Percentiles rank a stretch among this genome's conserved stretches.
These are phyloP conservation scores for Backusella westeae DNA, from an alignment of 192 early-diverging fungal genomes.

Conservation along the genomic window DNA sequence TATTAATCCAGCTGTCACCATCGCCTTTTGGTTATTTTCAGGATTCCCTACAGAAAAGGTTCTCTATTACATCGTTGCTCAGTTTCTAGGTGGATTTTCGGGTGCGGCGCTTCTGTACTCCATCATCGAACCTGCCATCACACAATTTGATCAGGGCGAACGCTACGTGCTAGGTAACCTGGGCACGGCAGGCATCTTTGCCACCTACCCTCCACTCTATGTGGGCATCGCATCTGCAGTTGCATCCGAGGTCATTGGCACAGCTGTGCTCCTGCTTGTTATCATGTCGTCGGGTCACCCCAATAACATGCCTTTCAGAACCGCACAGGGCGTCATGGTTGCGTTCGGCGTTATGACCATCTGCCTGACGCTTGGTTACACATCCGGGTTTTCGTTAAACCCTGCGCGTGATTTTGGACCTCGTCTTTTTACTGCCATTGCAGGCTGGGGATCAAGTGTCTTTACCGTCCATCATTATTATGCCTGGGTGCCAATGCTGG, in stretches of 20 bases:
- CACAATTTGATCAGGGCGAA: conserved; percentile 48
- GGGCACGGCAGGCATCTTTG: conserved; percentile 64
- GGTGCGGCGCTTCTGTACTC: conserved; percentile 69
- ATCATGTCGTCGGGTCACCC: conserved; percentile 55
- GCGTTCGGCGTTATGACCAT: conserved; percentile 12
- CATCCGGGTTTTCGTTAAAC: conserved; percentile 51
- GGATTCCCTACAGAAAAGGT: conserved; percentile 72
- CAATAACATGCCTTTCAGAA: conserved; percentile 24
- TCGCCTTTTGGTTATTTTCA: conserved; percentile 62
- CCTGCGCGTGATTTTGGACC: conserved; percentile 82
- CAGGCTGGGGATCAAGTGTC: conserved; percentile 63
- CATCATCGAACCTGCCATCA: conserved; percentile 59
- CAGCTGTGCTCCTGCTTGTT: conserved; percentile 61
- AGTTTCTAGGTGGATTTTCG: conserved; percentile 68
- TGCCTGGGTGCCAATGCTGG: conserved; percentile 68
- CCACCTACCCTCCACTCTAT: conserved; percentile 55
- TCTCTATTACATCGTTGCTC: conserved; percentile 59
- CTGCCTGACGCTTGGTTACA: conserved; percentile 16
- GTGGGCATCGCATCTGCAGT: conserved; percentile 56
- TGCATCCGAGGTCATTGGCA: conserved; percentile 66
- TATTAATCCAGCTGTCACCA: conserved; percentile 76
- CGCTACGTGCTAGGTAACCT: conserved; percentile 35
- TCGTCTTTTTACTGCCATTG: conserved; percentile 65
- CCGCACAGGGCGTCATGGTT: conserved; percentile 14
- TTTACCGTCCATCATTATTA: conserved; percentile 72